A percentile compares a stretch with the other conserved stretches of the same genome.
Conservation (phyloP, 2,329 filamentous ascomycete genomes). For the Botrytis porri region DNA sequence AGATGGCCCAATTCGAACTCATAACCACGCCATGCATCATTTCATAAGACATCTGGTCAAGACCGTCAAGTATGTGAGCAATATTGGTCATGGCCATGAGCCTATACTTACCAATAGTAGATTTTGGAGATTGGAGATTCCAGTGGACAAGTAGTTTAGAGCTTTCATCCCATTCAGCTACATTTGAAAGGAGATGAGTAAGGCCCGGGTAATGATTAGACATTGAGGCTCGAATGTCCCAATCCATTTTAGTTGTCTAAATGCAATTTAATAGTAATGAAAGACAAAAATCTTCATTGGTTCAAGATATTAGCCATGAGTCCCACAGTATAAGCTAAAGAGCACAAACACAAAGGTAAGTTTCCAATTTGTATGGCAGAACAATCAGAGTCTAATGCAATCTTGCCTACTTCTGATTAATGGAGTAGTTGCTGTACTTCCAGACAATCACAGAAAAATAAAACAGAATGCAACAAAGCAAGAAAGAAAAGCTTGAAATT, state of each 20-base stretch:
- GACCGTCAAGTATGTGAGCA: background rate
- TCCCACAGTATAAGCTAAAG: background rate
- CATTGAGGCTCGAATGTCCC: background rate
- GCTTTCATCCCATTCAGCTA: background rate
- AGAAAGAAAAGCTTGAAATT: background rate
- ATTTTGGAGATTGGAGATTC: too few relatives aligned
- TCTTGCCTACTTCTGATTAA: background rate
- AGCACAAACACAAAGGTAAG: background rate
- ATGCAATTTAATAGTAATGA: background rate
- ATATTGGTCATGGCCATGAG: background rate
- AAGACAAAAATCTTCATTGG: background rate
- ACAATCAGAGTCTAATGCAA: background rate
- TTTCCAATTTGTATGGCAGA: background rate
- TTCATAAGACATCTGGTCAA: background rate
- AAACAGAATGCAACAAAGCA: accelerated
- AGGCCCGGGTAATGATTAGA: background rate
- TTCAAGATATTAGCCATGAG: background rate
- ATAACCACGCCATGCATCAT: background rate
- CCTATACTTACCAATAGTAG: background rate
- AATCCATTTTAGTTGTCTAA: background rate
- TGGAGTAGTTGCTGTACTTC: background rate
- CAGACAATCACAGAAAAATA: too few relatives aligned
- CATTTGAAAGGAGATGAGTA: background rate
- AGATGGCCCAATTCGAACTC: background rate
- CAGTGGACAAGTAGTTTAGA: background rate